Evolutionary conservation across 768 basidiomycete species (phyloP).

Genomic region (Phlebiopsis flavidoalba): DNA sequence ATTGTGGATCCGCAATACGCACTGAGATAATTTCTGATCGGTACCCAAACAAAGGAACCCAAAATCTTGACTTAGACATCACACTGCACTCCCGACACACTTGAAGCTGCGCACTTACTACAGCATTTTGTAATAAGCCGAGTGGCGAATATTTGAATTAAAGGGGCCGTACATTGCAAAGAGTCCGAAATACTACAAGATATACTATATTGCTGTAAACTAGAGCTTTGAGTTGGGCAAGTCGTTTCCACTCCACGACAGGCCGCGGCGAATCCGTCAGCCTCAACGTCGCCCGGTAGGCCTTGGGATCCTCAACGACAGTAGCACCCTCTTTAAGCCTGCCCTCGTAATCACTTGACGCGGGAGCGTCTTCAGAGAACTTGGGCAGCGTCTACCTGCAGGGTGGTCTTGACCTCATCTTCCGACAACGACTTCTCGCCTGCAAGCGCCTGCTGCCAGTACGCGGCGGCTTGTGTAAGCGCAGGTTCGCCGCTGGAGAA

Average conservation of each 20-base stretch:
- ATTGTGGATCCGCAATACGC: too few species aligned
- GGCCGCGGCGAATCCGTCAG: slow-evolving; percentile 57
- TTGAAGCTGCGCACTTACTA: too few species aligned
- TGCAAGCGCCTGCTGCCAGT: slow-evolving; percentile 48
- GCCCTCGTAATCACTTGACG: slow-evolving; percentile 46
- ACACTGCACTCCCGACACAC: too few species aligned
- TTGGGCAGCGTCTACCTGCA: slow-evolving; percentile 52
- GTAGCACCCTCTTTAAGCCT: slow-evolving; percentile 42
- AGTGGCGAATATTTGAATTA: too few species aligned
- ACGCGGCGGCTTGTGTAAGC: slow-evolving; percentile 52
- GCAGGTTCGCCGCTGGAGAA: slow-evolving; percentile 50
- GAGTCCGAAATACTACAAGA: background rate
- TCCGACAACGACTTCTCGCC: slow-evolving; percentile 32
- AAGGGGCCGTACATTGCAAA: too few species aligned
- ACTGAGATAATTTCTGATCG: too few species aligned
- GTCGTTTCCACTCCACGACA: slow-evolving; percentile 71
- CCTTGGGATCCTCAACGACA: slow-evolving; percentile 58
- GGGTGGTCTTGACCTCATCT: slow-evolving; percentile 32
- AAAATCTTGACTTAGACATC: too few species aligned
- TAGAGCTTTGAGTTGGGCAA: slow-evolving; percentile 55
- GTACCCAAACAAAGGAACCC: too few species aligned
- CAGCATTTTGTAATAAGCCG: too few species aligned
- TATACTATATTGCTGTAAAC: background rate
- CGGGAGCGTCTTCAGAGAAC: slow-evolving; percentile 53
- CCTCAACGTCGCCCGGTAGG: slow-evolving; percentile 58